Conservation (phyloP, 768 basidiomycete genomes). For the Agaricus subrufescens region DNA sequence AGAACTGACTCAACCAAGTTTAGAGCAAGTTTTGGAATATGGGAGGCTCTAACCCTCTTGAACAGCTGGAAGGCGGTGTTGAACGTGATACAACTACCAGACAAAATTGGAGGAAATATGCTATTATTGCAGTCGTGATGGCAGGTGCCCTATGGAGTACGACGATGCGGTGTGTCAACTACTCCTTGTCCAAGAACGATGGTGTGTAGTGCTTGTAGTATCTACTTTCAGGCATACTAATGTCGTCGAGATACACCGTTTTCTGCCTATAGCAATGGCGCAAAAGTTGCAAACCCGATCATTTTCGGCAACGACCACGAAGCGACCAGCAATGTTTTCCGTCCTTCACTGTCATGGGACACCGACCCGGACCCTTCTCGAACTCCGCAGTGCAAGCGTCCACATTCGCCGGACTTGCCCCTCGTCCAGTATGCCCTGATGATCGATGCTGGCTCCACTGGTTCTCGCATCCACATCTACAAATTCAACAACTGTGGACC, state of each 20-base stretch:
- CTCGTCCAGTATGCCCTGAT: conserved; percentile 93
- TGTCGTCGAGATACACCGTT: not conserved
- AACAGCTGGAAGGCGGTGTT: conserved; percentile 58
- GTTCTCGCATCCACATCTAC: conserved; percentile 96
- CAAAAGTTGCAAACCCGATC: not conserved
- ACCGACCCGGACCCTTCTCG: conserved; percentile 69
- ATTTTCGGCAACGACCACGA: conserved; percentile 6
- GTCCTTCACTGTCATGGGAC: conserved; percentile 53
- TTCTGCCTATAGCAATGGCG: not conserved
- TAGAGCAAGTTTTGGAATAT: not conserved
- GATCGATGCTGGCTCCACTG: conserved; percentile 98
- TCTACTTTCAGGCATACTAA: conserved; percentile 9
- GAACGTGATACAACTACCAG: conserved; percentile 27
- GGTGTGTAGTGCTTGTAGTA: conserved; percentile 16
- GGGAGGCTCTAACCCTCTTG: conserved; percentile 34
- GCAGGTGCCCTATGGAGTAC: conserved; percentile 65
- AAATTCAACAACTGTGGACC: conserved; percentile 91
- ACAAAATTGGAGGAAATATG: conserved; percentile 65
- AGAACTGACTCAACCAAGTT: too few species aligned
- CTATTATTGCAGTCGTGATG: conserved; percentile 50
- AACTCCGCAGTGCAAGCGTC: conserved; percentile 66
- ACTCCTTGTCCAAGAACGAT: conserved; percentile 16
- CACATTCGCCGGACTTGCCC: conserved; percentile 42
- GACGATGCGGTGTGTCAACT: conserved; percentile 37
- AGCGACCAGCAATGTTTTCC: conserved; percentile 13